phyloP scores from a whole-genome alignment of 179 eudicot species.

The Dionaea muscipula region DNA sequence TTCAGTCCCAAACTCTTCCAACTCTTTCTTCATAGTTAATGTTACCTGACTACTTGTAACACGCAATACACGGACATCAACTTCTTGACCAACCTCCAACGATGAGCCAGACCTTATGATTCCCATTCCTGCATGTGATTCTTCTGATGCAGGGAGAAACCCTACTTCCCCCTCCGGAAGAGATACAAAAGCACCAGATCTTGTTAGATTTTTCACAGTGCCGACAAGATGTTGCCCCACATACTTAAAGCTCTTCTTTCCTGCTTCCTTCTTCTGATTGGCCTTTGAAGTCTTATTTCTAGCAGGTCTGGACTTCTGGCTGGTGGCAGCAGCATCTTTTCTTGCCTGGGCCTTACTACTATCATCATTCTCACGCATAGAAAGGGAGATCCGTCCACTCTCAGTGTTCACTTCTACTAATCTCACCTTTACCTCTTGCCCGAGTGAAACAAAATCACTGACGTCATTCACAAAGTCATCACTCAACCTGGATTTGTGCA shows the following conservation, averaged over 20 bases:
- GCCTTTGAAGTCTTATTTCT: constrained; percentile 29
- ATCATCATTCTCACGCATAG: constrained; percentile 69
- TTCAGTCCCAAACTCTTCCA: background rate
- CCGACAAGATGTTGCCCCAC: constrained; percentile 82
- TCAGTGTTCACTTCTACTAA: constrained; percentile 65
- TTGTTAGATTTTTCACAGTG: constrained; percentile 55
- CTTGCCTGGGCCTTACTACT: constrained; percentile 27
- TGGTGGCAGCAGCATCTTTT: constrained; percentile 24
- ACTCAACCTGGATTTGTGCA: constrained; percentile 76
- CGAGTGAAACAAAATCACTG: constrained; percentile 51
- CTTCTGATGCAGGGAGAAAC: constrained; percentile 68
- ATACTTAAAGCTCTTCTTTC: constrained; percentile 51
- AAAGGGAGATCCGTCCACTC: constrained; percentile 70
- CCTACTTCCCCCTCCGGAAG: constrained; percentile 94
- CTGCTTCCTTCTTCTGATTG: constrained; percentile 31
- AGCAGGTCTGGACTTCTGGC: constrained; percentile 37
- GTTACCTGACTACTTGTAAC: constrained; percentile 54
- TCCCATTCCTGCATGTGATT: constrained; percentile 51
- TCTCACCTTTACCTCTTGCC: constrained; percentile 86
- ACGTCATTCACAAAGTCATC: constrained; percentile 78
- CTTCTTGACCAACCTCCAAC: constrained; percentile 69
- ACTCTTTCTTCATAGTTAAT: constrained; percentile 63
- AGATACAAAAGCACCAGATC: constrained; percentile 71
- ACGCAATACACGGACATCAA: constrained; percentile 65
- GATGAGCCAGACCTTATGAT: constrained; percentile 49